Evolutionary conservation across 2,329 filamentous ascomycete genomes (phyloP).

Genomic region (Trichoderma oligosporum): DNA sequence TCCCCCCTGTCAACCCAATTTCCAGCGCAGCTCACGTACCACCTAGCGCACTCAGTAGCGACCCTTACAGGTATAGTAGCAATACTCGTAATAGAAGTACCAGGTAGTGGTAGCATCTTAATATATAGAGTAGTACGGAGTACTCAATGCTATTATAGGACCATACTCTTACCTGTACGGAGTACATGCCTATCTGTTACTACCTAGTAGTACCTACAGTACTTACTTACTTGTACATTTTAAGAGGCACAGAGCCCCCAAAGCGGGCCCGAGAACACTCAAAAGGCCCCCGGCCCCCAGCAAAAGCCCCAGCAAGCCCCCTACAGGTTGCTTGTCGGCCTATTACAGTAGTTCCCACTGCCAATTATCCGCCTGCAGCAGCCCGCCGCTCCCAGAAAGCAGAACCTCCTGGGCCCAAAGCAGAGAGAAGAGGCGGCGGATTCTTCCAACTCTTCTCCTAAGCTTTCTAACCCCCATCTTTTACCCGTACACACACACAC

Average conservation of each 20-base stretch:
- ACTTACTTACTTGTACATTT: no score
- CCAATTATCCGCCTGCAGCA: slow-evolving; percentile 16
- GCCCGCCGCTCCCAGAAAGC: background rate
- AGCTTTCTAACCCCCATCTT: slow-evolving; percentile 5
- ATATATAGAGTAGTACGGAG: no score
- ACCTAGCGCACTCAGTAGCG: background rate
- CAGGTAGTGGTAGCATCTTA: no score
- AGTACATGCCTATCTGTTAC: no score
- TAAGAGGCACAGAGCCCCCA: no score
- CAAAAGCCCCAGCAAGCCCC: background rate
- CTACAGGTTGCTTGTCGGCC: slow-evolving; percentile 9
- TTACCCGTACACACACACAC: background rate
- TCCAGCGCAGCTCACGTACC: slow-evolving; percentile 21
- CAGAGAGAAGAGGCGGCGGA: background rate
- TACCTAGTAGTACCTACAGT: no score
- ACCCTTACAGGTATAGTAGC: background rate
- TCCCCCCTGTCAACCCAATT: slow-evolving; percentile 20
- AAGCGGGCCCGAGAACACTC: no score
- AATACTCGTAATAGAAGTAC: no score
- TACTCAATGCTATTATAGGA: no score
- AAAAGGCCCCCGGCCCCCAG: background rate
- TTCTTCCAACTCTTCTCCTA: slow-evolving; percentile 12
- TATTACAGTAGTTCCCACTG: slow-evolving; percentile 14
- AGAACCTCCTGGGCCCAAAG: background rate
- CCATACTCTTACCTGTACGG: no score